Evolutionary conservation across 2,329 filamentous ascomycete species (phyloP), one percentile per base, ranked within the genome.

Genomic region (Hypomyces perniciosus): DNA sequence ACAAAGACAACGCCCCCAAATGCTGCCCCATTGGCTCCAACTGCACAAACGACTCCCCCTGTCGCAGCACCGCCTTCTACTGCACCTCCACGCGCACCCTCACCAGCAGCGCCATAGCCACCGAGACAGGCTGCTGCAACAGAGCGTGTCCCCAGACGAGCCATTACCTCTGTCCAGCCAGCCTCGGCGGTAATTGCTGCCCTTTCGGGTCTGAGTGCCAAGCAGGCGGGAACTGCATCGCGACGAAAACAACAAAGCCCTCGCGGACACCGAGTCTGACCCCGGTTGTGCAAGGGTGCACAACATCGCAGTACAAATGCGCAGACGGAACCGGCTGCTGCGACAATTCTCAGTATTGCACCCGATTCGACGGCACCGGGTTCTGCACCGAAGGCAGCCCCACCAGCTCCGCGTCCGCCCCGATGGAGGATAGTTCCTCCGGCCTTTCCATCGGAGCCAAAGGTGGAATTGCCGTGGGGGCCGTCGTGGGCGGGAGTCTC

Each of bases 401-500:
- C 20, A 46, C 46, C 4, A 48, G 44, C 40, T 48, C 50, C 64
- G 61, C 9, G 56, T 65, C 4, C 56, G 34, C n/a, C 9, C 38
- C 3, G 44, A 31, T 27, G 5, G 5, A 4, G 31, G 27, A 10
- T 52, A 35, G n/a, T 42, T 40, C 35, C 3, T 31, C n/a, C 8
- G 43, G 46, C 1, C 43, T 44, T 6, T 53, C 75, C 1, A 62
- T 69, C 1, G 78, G 75, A 1, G 79, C 77, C 2, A 80, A 76
- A 58, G 78, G 76, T 0, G 80, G 80, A 2, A 76, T 84, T n/a
- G 79, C 74, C 5, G 68, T 77, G 1, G 80, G 78, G 13, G 72
- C 77, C 4, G 70, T 75, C 1, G 61, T 77, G 0, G 75, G 67
- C 29, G 70, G 66, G 1, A 66, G 69, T 4, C 41, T 72, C 5